These are phyloP conservation scores for Fusarium sp. DNA, from an alignment of 2,329 filamentous ascomycete genomes.

Conservation along the genomic window DNA sequence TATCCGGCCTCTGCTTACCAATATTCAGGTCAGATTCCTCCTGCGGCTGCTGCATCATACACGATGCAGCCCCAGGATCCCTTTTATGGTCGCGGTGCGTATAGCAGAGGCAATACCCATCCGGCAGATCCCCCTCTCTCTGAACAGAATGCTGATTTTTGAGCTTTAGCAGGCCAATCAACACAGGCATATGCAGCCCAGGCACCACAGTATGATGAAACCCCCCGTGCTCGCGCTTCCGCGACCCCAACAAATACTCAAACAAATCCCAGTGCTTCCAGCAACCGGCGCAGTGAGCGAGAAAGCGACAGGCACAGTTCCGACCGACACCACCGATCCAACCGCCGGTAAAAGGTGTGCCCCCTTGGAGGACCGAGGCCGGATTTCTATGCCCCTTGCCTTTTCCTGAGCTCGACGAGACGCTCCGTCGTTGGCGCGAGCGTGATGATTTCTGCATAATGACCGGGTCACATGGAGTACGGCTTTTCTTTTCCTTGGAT, in stretches of 20 bases:
- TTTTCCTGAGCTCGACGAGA: slow-evolving; percentile 37
- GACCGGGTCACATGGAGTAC: slow-evolving; percentile 43
- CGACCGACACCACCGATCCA: slow-evolving; percentile 52
- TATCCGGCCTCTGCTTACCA: slow-evolving; percentile 49
- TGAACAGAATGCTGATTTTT: slow-evolving; percentile 57
- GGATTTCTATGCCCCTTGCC: slow-evolving; percentile 28
- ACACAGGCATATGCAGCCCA: slow-evolving; percentile 54
- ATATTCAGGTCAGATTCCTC: slow-evolving; percentile 51
- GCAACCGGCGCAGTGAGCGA: slow-evolving; percentile 54
- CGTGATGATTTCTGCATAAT: slow-evolving; percentile 47
- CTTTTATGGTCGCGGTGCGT: slow-evolving; percentile 69
- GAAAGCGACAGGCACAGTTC: slow-evolving; percentile 53
- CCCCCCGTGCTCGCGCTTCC: slow-evolving; percentile 52
- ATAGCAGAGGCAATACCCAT: slow-evolving; percentile 47
- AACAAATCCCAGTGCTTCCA: slow-evolving; percentile 50
- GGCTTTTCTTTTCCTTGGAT: slow-evolving; percentile 42
- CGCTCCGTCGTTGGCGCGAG: slow-evolving; percentile 39
- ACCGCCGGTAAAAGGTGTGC: slow-evolving; percentile 48
- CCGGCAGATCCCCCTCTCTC: slow-evolving; percentile 5
- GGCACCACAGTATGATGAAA: slow-evolving; percentile 62
- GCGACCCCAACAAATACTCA: slow-evolving; percentile 52
- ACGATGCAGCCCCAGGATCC: slow-evolving; percentile 61
- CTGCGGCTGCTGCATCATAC: slow-evolving; percentile 47
- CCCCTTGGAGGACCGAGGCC: slow-evolving; percentile 32
- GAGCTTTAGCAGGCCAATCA: slow-evolving; percentile 57